Base-by-base conservation (phyloP, 306 rosid genomes). In the Ormosia emarginata region DNA sequence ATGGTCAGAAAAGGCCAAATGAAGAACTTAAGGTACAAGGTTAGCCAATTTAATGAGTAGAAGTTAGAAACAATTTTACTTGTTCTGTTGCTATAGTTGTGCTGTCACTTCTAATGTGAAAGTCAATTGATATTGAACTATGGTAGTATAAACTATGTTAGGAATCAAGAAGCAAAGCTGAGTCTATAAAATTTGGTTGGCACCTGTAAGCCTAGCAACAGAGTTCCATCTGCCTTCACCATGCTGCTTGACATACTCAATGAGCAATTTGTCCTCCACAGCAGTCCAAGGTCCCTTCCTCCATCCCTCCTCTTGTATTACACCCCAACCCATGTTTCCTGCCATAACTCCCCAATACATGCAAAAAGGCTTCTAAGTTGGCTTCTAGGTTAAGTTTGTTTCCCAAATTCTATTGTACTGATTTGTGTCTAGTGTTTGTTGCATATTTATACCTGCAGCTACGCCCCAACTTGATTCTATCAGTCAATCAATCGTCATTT, bases 181-280 rank as follows among this genome's bases (percentile, higher is more conserved):
- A 39, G 61, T 39, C 4, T n/a, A 70, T 32, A 40, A 59, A 49
- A 40, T 66, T 47, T 57, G 72, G 74, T 56, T 47, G 15, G 15
- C 67, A 95, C 99, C 99, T 82, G 97, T 86, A 87, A 92, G 96
- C 59, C 91, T 91, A 62, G 98, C 85, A 17, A 95, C 98, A 75
- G 98, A 95, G 84, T 92, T 95, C 99, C 99, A 95, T 89, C 99
- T 88, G 7, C 99, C 99, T 86, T 95, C 99, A 67, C 99, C 99
- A 84, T 93, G 93, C 12, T 90, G 33, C 71, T 87, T 86, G 56
- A 95, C 98, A 92, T 95, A 93, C 56, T 95, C 88, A 83, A 87
- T 87, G 18, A 95, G 97, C 86, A 93, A 81, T 73, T 90, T 83
- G 84, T 95, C 98, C 77, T 95, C 99, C 64, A 93, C 97, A 79